Evolutionary conservation across 768 basidiomycete species (phyloP).

Genomic region (Russula emetica): DNA sequence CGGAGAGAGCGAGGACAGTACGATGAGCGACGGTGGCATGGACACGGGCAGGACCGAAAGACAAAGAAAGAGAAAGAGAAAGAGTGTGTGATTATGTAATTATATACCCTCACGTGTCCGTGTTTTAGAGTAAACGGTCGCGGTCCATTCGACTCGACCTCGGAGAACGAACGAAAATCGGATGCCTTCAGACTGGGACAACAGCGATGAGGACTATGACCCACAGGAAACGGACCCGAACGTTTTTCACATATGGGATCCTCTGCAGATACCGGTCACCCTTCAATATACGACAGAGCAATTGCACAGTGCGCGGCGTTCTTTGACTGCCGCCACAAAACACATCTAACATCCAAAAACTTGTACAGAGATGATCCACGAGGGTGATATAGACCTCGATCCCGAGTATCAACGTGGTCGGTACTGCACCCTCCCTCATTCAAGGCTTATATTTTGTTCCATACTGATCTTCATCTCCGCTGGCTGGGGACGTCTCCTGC

Average conservation of each 20-base stretch:
- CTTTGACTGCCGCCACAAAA: neutral
- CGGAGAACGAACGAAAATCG: neutral
- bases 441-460: too few relatives aligned
- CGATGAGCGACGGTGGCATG: constrained; percentile 8
- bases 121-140: neutral
- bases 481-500: too few relatives aligned
- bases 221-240: constrained; percentile 19
- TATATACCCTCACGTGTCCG: constrained; percentile 3
- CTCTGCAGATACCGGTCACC: constrained; percentile 27
- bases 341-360: neutral
- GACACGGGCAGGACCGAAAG: constrained; percentile 15
- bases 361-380: constrained; percentile 54
- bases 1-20: neutral
- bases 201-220: constrained; percentile 15
- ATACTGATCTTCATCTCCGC: neutral
- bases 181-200: constrained; percentile 9
- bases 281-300: constrained; percentile 29
- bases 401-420: constrained; percentile 70
- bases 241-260: constrained; percentile 29
- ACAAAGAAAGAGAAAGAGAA: constrained; percentile 12
- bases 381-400: constrained; percentile 64
- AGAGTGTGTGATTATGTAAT: constrained; percentile 24
- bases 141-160: neutral
- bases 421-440: constrained; percentile 22
- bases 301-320: constrained; percentile 27